Evolutionary conservation across 257 asterid genomes (phyloP), one percentile per base, ranked within the genome.

Genomic region (Petunia axillaris): DNA sequence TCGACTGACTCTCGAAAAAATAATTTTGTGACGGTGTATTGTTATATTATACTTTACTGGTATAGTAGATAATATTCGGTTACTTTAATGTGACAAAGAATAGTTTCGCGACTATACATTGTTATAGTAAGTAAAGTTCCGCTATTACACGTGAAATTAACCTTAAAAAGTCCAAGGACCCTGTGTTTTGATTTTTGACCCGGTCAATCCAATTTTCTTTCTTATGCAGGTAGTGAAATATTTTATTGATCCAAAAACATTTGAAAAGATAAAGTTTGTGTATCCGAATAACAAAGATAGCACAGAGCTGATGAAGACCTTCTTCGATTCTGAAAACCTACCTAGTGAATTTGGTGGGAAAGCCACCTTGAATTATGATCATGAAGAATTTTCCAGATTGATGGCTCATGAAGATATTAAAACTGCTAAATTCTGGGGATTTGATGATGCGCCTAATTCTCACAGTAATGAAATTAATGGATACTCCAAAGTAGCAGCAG

Each of bases 321-420:
- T 86, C 79, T 94, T 94, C 25, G 92, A 94, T 82, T 11, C 87
- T 5, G 93, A 94, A 63, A 94, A 91, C 60, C 96, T 93, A 80
- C 98, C 99, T 0, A 88, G 87, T 3, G 99, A 95, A 85, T 95
- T 93, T 67, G 98, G 99, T 43, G 99, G 98, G 15, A 87, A 91
- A 80, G 90, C 86, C 39, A 90, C 97, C 7, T 86, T 95, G 68
- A 64, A 86, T 50, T 93, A 93, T 62, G 89, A 95, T 60, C 98
- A 92, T 41, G 91, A 91, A 80, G 97, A 93, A 55, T 95, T 93
- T 78, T 93, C 97, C 35, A 91, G 89, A 84, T 73, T 90, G 89
- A 95, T 95, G 99, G 70, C 76, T 0, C 84, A 85, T 62, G 98
- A 93, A 62, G 98, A 95, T n/a, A 79, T 87, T 48, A 90, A 88